Evolutionary conservation across 345 rosid species (phyloP), one percentile per base, ranked within the genome.

Genomic region (Excoecaria cochinchinensis): DNA sequence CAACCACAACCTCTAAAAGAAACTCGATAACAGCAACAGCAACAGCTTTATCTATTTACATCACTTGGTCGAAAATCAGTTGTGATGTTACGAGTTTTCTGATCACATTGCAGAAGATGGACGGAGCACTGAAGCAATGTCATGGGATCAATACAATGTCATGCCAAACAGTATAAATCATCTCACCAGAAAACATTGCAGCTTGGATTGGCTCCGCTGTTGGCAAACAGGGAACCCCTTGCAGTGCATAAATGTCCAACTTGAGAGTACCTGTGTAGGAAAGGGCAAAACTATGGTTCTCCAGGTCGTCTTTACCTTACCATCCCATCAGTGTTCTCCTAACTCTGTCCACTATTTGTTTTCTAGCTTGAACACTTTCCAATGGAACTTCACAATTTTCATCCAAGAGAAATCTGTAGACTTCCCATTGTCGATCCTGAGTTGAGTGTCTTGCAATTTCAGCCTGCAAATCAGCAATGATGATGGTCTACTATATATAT

Each of bases 381-480:
- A 73, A 47, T 10, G 74, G 79, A 69, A 67, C 16, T 40, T 69
- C 71, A 48, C 74, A 44, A 1, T 48, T 76, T 68, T 80, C 83
- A 69, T 73, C 77, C 50, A 80, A 47, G 22, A 80, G 80, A 70
- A 80, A 76, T 76, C 77, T 80, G 77, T 80, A 76, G 47, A 72
- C 80, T 69, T 80, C 83, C 83, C 83, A 80, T 50, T 76, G 73
- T 40, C 69, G 76, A 42, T 73, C 67, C 39, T 47, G 17, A 57
- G 80, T 76, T 9, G 80, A 61, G 71, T 80, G 80, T 64, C 80
- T 73, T 17, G 71, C 80, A 3, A 76, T 80, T 73, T 80, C 79
- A 22, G 77, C 80, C 77, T 80, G 24, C 25, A 46, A 6, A 61
- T 72, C 59, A 11, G 51, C 53, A 73, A 56, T 3, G 31, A 40